Base-by-base conservation (phyloP, 257 asterid species). In the Avicennia marina region DNA sequence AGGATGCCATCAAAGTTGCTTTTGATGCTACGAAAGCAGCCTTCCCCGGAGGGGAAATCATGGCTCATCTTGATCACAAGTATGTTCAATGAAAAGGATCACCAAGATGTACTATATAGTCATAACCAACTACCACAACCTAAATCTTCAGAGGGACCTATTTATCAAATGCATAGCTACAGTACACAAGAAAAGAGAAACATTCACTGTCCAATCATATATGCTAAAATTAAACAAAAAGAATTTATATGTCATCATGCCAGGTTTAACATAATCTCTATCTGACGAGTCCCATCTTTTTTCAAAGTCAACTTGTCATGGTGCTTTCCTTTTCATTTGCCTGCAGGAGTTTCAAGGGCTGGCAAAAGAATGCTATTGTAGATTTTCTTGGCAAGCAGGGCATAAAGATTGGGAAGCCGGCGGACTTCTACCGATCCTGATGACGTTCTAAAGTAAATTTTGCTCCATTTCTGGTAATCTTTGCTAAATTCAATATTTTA, bases 21-120 rank as follows among this genome's bases (percentile, higher is more conserved):
- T 85, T 68, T 36, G 86, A 85, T 31, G 88, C 95, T 51, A 91
- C 98, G 2, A 64, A 65, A 63, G 76, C 79, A 43, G 95, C 95
- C 65, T 91, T 88, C 69, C 98, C 98, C 0, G 95, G 85, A 4
- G 98, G 95, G 19, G 88, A 81, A 67, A 72, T 91, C 29, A 22
- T 91, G 48, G 98, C 90, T 1, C 98, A 91, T 75, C 94, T 91
- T 69, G 98, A 91, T 83, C 96, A 91, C 19, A 91, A 87, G 98
- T 91, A 74, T 78, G 85, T 64, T 25, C 46, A 42, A 26, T 34
- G 2, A 3, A 40, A 63, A 26, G 21, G 7, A 48, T 50, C 33
- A 11, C 8, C 3, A 50, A 50, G 7, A 50, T 29, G 4, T n/a
- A n/a, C 4, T 45, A 5, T 33, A 38, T 0, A 21, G 21, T 55